Percentiles rank a stretch among this genome's conserved stretches.
Evolutionary conservation across 139 green algal genomes (phyloP).

Genomic region (Chlorella vulgaris): DNA sequence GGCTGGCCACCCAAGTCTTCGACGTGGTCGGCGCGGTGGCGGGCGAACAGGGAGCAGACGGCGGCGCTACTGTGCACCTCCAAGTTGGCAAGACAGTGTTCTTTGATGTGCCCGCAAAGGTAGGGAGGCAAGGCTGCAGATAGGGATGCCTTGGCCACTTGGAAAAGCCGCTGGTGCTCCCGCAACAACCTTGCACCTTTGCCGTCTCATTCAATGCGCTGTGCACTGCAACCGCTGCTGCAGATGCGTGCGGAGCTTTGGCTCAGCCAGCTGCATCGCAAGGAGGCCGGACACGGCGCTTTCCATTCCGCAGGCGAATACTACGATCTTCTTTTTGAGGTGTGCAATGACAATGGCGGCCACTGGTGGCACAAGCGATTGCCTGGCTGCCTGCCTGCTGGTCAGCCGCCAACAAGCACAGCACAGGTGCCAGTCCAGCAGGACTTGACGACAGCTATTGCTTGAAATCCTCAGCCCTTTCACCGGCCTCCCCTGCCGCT

Average conservation of each 20-base stretch:
- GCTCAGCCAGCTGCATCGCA: constrained; percentile 47
- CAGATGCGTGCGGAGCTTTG: constrained; percentile 49
- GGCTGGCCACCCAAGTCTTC: constrained; percentile 36
- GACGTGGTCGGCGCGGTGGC: constrained; percentile 12
- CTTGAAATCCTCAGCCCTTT: background rate
- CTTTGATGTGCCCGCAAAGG: constrained; percentile 35
- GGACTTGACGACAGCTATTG: too few species aligned
- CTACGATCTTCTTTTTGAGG: constrained; percentile 22
- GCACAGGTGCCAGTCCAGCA: too few species aligned
- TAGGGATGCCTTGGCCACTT: background rate
- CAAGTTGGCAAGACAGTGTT: constrained; percentile 33
- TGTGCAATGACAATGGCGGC: too few species aligned
- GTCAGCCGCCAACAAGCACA: background rate
- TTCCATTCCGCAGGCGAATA: background rate
- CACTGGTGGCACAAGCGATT: background rate
- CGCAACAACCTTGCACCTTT: too few species aligned
- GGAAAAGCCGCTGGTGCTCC: background rate
- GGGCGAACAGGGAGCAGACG: background rate
- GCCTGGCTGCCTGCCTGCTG: background rate
- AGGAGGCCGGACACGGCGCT: background rate
- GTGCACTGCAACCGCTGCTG: too few species aligned
- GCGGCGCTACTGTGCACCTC: constrained; percentile 13
- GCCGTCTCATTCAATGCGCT: background rate
- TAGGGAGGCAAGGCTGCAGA: background rate
- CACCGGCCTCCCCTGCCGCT: background rate